These are phyloP conservation scores for Priceomyces fermenticarens DNA, from an alignment of 805 yeast genomes.

Conservation along the genomic window DNA sequence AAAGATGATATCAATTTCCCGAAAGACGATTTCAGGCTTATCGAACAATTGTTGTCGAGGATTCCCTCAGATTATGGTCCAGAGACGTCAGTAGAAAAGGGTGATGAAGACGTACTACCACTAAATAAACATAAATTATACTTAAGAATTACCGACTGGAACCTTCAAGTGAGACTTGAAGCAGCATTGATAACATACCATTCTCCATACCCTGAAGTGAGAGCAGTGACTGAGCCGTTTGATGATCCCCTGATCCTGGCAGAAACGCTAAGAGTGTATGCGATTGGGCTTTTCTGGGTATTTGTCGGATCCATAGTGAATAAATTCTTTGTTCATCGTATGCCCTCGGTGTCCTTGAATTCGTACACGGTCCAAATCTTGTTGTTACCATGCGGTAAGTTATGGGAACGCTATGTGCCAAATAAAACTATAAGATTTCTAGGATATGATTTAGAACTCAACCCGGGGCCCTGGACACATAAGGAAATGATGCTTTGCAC, in stretches of 20 bases:
- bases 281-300: constrained; percentile 40
- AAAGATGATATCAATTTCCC: constrained; percentile 34
- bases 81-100: constrained; percentile 2
- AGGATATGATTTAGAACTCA: constrained; percentile 25
- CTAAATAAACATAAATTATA: constrained; percentile 17
- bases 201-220: constrained; percentile 41
- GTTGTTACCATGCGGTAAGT: constrained; percentile 36
- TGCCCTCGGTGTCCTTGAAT: constrained; percentile 33
- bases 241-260: constrained; percentile 31
- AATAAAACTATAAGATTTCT: constrained; percentile 19
- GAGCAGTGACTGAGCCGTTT: constrained; percentile 38
- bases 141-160: constrained; percentile 29
- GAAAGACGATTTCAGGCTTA: constrained; percentile 29
- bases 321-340: constrained; percentile 40
- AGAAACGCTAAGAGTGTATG: constrained; percentile 39
- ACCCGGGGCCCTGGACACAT: constrained; percentile 43
- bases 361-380: constrained; percentile 40
- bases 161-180: constrained; percentile 31
- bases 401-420: constrained; percentile 36
- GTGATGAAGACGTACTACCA: constrained; percentile 7
- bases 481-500: constrained; percentile 46
- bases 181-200: constrained; percentile 37
- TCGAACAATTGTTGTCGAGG: constrained; percentile 22
- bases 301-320: constrained; percentile 38
- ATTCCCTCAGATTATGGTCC: constrained; percentile 15